Base-by-base conservation (phyloP, 306 rosid species). In the Urtica urens region DNA sequence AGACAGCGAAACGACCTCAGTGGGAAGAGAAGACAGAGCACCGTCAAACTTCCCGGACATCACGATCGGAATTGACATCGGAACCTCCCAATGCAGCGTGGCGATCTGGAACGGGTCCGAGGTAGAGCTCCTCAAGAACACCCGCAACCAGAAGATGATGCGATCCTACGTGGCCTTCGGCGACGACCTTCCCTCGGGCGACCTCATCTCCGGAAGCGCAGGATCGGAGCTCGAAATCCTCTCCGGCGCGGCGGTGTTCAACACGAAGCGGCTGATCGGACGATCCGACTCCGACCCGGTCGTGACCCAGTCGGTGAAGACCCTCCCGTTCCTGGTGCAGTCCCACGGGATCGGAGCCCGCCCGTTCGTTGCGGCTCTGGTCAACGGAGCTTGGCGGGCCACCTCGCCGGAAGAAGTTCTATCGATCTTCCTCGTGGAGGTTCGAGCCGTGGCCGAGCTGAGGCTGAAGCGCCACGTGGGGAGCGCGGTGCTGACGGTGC, bases 251-350 rank as follows among this genome's bases (percentile, higher is more conserved):
- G 64, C 97, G 13, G 66, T 88, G 64, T 88, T 84, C 78, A 88
- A 88, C 50, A 69, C 84, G 78, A 88, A 88, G 69, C 95, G 95
- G 51, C 57, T 88, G 56, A 74, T 88, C 15, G 97, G 95, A 15
- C 72, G 97, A 59, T 81, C 64, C 55, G 97, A 84, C 58, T 78
- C 97, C 3, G 95, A 88, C 46, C 93, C 95, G 0, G 84, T 81
- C 30, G 77, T 88, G 41, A 88, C 61, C 48, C 63, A 83, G 25
- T 52, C 83, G 67, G 78, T 76, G 67, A 78, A 51, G 68, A 93
- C 84, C 33, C 97, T 88, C 31, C 97, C 95, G 3, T 88, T 88
- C 72, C 51, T 88, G 20, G 95, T 88, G 37, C 97, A 88, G 67
- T 76, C 95, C 1, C 59, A 81, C 67, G 90, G 69, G 38, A 70